phyloP scores from a whole-genome alignment of 441 rosid genomes.

The Melastoma candidum region DNA sequence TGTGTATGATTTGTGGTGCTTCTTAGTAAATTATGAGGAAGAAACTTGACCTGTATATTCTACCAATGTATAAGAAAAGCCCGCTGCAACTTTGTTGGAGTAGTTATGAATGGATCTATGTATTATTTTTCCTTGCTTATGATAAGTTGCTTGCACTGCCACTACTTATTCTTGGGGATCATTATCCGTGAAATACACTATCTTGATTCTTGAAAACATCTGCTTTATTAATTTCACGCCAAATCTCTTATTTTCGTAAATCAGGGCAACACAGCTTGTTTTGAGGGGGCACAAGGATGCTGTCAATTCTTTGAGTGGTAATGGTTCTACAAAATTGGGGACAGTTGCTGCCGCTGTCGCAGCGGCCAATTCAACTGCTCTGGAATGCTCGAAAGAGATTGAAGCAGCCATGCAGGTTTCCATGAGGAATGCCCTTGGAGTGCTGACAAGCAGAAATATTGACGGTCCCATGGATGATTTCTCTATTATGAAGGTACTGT shows the following conservation, averaged over 20 bases:
- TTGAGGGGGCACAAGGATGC: conserved; percentile 96
- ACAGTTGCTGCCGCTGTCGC: conserved; percentile 93
- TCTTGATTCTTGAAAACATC: too few relatives aligned
- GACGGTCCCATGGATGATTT: conserved; percentile 94
- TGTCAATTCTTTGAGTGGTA: conserved; percentile 86
- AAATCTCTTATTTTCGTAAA: conserved; percentile 9
- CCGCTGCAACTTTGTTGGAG: too few relatives aligned
- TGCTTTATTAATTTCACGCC: too few relatives aligned
- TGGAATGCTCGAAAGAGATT: conserved; percentile 84
- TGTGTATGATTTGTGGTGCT: too few relatives aligned
- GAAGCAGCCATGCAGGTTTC: conserved; percentile 96
- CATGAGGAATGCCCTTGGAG: conserved; percentile 77
- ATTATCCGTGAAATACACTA: too few relatives aligned
- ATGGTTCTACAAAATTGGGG: conserved; percentile 80
- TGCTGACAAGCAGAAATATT: conserved; percentile 37
- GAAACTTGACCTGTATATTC: too few relatives aligned
- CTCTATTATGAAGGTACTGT: conserved; percentile 76
- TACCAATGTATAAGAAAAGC: too few relatives aligned
- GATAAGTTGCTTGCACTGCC: too few relatives aligned
- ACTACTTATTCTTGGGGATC: too few relatives aligned
- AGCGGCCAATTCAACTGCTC: conserved; percentile 94
- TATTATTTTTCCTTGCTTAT: too few relatives aligned
- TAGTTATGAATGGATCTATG: too few relatives aligned
- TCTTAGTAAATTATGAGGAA: too few relatives aligned
- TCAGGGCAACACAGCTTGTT: conserved; percentile 79